Percentiles rank a stretch among this genome's conserved stretches.
These are phyloP conservation scores for Tremella fuciformis DNA, from an alignment of 768 basidiomycete species.

Conservation along the genomic window DNA sequence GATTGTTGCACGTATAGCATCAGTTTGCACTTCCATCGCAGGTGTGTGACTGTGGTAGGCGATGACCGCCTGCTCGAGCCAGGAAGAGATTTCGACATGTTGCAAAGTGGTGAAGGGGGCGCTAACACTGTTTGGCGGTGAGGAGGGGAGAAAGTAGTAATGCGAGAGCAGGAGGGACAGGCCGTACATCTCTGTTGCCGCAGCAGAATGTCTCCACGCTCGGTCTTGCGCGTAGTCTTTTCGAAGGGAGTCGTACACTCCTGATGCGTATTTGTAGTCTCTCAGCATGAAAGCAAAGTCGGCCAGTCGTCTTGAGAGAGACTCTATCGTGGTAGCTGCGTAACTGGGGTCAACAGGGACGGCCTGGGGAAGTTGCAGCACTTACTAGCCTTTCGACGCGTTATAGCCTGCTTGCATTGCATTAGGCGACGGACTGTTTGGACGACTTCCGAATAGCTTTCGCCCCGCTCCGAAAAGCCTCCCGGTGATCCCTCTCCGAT, in stretches of 20 bases:
- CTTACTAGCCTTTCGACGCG: conserved; percentile 52
- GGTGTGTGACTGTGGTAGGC: conserved; percentile 33
- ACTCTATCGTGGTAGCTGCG: conserved; percentile 44
- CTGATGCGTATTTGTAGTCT: conserved; percentile 77
- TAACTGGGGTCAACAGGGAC: conserved; percentile 41
- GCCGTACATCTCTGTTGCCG: conserved; percentile 74
- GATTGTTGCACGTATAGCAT: conserved; percentile 48
- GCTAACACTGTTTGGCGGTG: conserved; percentile 23
- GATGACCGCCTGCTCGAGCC: conserved; percentile 49
- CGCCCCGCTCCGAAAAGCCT: conserved; percentile 54
- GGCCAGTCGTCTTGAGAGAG: conserved; percentile 68
- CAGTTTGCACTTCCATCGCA: conserved; percentile 39
- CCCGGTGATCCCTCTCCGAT: conserved; percentile 52
- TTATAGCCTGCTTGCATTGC: conserved; percentile 45
- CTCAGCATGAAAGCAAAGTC: conserved; percentile 92
- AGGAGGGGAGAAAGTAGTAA: conserved; percentile 38
- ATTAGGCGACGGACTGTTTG: conserved; percentile 38
- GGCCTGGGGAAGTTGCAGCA: neutral
- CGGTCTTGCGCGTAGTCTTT: conserved; percentile 62
- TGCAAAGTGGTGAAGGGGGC: conserved; percentile 41
- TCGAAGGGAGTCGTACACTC: conserved; percentile 79
- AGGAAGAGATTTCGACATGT: conserved; percentile 44
- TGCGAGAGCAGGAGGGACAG: conserved; percentile 56
- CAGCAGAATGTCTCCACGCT: conserved; percentile 53
- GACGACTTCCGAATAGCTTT: conserved; percentile 53